Conservation (phyloP, 208 protist species). For the Leishmania mexicana region DNA sequence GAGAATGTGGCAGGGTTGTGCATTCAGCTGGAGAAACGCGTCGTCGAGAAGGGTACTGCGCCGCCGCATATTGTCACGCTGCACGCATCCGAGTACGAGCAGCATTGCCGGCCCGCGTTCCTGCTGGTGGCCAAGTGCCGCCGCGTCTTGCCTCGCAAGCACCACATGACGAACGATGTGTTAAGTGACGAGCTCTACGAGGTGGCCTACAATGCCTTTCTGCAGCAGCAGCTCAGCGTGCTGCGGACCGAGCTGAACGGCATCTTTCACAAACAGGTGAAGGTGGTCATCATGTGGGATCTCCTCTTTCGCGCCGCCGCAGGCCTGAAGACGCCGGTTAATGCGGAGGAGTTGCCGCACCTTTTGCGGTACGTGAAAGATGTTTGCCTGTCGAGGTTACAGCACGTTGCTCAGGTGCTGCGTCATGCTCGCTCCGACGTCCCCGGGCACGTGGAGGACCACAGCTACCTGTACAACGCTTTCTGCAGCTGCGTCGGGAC, state of each 20-base stretch:
- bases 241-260: slow-evolving; percentile 40
- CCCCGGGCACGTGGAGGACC: slow-evolving; percentile 12
- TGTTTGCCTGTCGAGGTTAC: slow-evolving; percentile 54
- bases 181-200: slow-evolving; percentile 64
- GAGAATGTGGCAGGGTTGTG: slow-evolving; percentile 71
- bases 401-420: slow-evolving; percentile 49
- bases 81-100: slow-evolving; percentile 56
- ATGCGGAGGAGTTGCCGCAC: slow-evolving; percentile 40
- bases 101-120: slow-evolving; percentile 56
- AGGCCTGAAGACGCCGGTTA: slow-evolving; percentile 11
- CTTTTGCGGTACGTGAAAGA: slow-evolving; percentile 48
- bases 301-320: slow-evolving; percentile 47
- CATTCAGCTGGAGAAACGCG: slow-evolving; percentile 58
- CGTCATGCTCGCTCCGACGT: slow-evolving; percentile 24
- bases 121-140: slow-evolving; percentile 55
- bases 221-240: slow-evolving; percentile 47
- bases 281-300: slow-evolving; percentile 71
- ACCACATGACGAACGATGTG: slow-evolving; percentile 13
- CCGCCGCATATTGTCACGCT: slow-evolving; percentile 47
- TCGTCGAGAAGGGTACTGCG: slow-evolving; percentile 38
- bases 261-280: slow-evolving; percentile 49
- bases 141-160: slow-evolving; percentile 24
- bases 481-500: slow-evolving; percentile 58
- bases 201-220: slow-evolving; percentile 55
- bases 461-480: slow-evolving; percentile 34